Percentiles rank a stretch among this genome's conserved stretches.
Evolutionary conservation across 768 basidiomycete species (phyloP).

Genomic region (Lactarius hatsudake): DNA sequence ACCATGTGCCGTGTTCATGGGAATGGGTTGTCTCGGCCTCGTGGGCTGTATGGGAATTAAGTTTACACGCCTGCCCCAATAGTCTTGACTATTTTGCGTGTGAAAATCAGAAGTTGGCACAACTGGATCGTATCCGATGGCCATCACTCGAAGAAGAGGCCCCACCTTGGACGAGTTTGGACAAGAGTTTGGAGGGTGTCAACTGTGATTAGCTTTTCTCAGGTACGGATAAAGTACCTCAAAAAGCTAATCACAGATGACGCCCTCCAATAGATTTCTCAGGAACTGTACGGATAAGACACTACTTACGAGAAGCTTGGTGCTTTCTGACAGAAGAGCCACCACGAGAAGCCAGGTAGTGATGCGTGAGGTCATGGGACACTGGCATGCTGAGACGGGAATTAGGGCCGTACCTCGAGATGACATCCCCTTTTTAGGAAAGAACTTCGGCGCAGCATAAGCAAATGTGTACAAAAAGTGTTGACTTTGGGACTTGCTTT

Average conservation of each 20-base stretch:
- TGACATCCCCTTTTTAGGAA: neutral
- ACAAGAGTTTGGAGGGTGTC: neutral
- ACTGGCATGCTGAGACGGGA: neutral
- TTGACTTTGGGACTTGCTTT: neutral
- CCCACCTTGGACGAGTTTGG: neutral
- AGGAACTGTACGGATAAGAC: no score
- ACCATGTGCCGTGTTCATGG: neutral
- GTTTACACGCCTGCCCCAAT: neutral
- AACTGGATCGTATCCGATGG: neutral
- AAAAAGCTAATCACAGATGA: no score
- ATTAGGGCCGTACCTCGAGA: neutral
- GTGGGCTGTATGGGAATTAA: neutral
- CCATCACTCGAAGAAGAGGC: neutral
- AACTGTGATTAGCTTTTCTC: neutral
- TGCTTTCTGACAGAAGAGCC: neutral
- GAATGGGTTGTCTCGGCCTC: neutral
- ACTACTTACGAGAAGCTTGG: neutral
- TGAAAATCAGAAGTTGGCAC: neutral
- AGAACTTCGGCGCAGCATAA: neutral
- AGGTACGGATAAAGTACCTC: neutral
- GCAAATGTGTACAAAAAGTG: neutral
- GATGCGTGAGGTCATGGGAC: neutral
- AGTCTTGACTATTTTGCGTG: neutral
- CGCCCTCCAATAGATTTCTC: no score
- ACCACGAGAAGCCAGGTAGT: neutral